Evolutionary conservation across 2,329 filamentous ascomycete genomes (phyloP).

Genomic region (Colletotrichum echinochloae): DNA sequence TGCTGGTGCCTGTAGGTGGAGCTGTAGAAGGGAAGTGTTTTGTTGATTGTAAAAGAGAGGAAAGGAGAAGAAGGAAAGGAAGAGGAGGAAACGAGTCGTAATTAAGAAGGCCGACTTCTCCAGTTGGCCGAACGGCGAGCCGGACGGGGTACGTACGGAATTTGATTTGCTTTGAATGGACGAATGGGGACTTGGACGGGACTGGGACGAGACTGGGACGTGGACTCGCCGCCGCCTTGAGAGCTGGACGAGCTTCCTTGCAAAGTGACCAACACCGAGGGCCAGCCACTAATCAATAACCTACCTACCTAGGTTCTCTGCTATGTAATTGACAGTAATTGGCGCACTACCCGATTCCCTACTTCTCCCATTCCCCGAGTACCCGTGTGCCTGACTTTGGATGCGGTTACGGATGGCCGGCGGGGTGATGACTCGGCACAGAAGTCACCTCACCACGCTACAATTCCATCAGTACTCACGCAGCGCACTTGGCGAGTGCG

Average conservation of each 20-base stretch:
- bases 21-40: conserved; percentile 3
- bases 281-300: conserved; percentile 8
- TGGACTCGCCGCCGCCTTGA: conserved; percentile 35
- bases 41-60: conserved; percentile 4
- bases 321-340: too few species aligned
- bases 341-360: neutral
- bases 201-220: conserved; percentile 14
- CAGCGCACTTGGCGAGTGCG: neutral
- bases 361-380: neutral
- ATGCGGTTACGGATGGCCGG: neutral
- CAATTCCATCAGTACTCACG: neutral
- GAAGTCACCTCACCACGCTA: conserved; percentile 8
- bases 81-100: conserved; percentile 25
- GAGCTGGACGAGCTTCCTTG: conserved; percentile 11
- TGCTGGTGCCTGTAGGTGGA: conserved; percentile 1
- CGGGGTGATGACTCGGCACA: conserved; percentile 21
- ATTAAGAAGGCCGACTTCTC: conserved; percentile 36
- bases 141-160: conserved; percentile 38
- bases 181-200: conserved; percentile 36
- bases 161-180: conserved; percentile 40
- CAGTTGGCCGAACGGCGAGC: conserved; percentile 31
- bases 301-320: neutral
- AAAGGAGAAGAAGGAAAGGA: conserved; percentile 19
- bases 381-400: neutral
- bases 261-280: conserved; percentile 4